Percentiles rank a stretch among this genome's conserved stretches.
phyloP scores from a whole-genome alignment of 441 rosid species.

The Syzygium syzygioides region DNA sequence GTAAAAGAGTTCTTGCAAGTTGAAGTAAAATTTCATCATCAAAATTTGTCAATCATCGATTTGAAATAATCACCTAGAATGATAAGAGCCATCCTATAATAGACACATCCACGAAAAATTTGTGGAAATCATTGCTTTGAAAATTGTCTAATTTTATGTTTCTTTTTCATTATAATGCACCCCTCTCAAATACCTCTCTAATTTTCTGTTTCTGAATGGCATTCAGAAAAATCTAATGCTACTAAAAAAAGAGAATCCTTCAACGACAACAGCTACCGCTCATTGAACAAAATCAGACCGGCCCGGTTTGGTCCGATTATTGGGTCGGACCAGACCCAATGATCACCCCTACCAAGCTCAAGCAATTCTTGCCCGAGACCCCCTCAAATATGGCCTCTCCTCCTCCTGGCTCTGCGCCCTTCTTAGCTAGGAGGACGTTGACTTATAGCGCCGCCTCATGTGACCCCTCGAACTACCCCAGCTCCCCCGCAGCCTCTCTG shows the following conservation, averaged over 20 bases:
- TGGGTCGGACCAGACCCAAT: accelerated
- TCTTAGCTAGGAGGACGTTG: not conserved
- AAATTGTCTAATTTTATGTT: no score
- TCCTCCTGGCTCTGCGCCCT: not conserved
- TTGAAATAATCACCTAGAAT: no score
- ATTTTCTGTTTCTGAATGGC: not conserved
- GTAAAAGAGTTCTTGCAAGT: no score
- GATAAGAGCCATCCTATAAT: no score
- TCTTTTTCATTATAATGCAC: no score
- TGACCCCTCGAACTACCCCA: not conserved
- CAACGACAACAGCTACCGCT: not conserved
- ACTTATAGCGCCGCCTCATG: not conserved
- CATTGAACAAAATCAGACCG: not conserved
- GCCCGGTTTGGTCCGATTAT: accelerated
- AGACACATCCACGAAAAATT: no score
- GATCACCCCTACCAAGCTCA: not conserved
- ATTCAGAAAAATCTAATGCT: not conserved
- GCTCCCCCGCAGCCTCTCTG: not conserved
- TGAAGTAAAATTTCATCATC: no score
- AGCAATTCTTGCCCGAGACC: not conserved
- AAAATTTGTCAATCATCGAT: no score
- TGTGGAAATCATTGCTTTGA: no score
- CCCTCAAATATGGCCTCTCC: not conserved
- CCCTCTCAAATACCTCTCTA: no score
- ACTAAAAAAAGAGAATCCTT: not conserved